These are phyloP conservation scores for Sporothrix curviconia DNA, from an alignment of 2,329 filamentous ascomycete genomes.

Conservation along the genomic window DNA sequence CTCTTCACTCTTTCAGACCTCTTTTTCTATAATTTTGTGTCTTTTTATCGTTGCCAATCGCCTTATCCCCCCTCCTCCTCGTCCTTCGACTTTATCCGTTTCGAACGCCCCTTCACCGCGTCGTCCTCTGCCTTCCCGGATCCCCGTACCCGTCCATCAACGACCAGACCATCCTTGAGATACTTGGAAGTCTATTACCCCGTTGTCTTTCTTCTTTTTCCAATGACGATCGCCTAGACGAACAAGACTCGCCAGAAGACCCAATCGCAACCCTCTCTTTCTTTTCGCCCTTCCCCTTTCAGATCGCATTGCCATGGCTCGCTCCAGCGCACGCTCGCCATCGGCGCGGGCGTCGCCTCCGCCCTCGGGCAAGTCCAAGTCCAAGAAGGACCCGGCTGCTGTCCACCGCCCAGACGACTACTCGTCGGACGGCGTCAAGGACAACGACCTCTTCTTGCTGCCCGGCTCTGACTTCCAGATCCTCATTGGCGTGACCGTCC, in stretches of 20 bases:
- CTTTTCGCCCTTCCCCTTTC: background rate
- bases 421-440: conserved; percentile 70
- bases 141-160: background rate
- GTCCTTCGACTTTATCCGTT: background rate
- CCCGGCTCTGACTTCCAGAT: conserved; percentile 77
- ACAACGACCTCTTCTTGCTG: conserved; percentile 88
- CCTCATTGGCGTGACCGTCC: conserved; percentile 62
- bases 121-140: background rate
- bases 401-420: conserved; percentile 45
- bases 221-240: conserved; percentile 7
- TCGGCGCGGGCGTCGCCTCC: conserved; percentile 6
- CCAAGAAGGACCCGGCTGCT: conserved; percentile 4
- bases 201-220: background rate
- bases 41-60: no score
- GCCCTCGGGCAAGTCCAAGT: conserved; percentile 22
- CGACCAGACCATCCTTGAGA: background rate
- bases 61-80: background rate
- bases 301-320: conserved; percentile 14
- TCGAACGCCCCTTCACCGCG: background rate
- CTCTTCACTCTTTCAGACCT: background rate
- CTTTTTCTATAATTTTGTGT: no score
- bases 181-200: background rate
- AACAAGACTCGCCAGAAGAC: no score
- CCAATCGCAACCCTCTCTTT: background rate
- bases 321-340: conserved; percentile 13